phyloP scores from a whole-genome alignment of 495 filamentous ascomycete genomes.

The Annulohypoxylon nitens region DNA sequence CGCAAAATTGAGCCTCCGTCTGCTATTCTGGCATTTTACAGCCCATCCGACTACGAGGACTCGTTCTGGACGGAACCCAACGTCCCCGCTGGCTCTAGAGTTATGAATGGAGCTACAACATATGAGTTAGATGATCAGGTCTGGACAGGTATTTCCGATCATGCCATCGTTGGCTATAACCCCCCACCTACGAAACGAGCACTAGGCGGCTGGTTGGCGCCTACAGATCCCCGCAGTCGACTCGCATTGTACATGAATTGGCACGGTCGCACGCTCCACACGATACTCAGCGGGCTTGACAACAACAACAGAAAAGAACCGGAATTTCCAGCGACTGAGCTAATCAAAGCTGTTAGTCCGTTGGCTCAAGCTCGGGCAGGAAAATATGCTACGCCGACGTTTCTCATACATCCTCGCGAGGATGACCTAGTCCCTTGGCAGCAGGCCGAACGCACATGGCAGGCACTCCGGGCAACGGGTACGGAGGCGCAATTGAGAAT shows the following conservation, averaged over 20 bases:
- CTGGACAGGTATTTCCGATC: constrained; percentile 2
- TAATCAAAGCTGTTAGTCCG: not conserved
- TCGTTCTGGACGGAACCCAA: constrained; percentile 1
- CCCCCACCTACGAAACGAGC: not conserved
- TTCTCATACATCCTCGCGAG: not conserved
- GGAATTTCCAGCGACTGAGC: not conserved
- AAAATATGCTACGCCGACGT: constrained; percentile 3
- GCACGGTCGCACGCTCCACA: not conserved
- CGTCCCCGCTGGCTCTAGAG: not conserved
- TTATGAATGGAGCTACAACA: constrained; percentile 7
- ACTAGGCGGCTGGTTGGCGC: constrained; percentile 1
- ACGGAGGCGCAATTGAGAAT: constrained; percentile 2
- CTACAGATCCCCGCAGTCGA: not conserved
- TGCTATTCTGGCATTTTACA: constrained; percentile 12
- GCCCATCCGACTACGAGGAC: constrained; percentile 9
- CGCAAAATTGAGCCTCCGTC: not conserved
- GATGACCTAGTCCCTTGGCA: constrained; percentile 16
- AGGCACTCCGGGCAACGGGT: not conserved
- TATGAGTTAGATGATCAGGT: constrained; percentile 12
- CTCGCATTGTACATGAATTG: constrained; percentile 12
- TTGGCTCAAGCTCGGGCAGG: not conserved
- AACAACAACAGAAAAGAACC: not conserved
- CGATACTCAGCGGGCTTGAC: not conserved
- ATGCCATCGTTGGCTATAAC: not conserved
- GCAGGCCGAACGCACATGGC: not conserved